A percentile compares a stretch with the other conserved stretches of the same genome.
phyloP scores from a whole-genome alignment of 2,329 filamentous ascomycete genomes.

The Exophiala viscosa region DNA sequence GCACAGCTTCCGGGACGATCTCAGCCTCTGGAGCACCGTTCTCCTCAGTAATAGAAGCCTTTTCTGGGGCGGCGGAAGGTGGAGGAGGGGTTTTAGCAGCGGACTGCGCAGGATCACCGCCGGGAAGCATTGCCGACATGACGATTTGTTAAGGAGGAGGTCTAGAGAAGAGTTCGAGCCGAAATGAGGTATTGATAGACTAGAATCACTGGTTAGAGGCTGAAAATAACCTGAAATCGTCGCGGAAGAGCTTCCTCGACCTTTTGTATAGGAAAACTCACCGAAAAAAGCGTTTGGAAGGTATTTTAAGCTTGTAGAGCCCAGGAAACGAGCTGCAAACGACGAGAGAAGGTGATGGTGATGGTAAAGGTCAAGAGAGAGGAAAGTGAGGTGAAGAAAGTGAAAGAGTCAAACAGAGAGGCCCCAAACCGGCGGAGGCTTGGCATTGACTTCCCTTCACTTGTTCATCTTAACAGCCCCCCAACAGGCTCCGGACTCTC shows the following conservation, averaged over 20 bases:
- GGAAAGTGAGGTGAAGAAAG: slow-evolving; percentile 3
- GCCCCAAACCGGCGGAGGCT: background rate
- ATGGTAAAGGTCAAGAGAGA: background rate
- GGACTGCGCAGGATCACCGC: background rate
- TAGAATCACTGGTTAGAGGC: no score
- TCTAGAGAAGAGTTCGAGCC: background rate
- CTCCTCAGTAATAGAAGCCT: background rate
- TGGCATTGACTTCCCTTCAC: slow-evolving; percentile 4
- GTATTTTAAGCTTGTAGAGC: background rate
- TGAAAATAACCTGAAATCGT: no score
- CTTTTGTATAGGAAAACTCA: background rate
- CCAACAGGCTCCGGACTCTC: background rate
- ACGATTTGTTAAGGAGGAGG: background rate
- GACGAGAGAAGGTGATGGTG: background rate
- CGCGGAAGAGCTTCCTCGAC: background rate
- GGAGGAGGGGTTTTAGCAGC: background rate
- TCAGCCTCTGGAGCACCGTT: background rate
- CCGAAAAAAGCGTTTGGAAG: background rate
- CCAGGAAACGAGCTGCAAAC: slow-evolving; percentile 2
- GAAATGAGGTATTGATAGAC: no score
- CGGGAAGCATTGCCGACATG: slow-evolving; percentile 1
- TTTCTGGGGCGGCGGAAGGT: background rate
- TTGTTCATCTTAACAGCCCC: background rate
- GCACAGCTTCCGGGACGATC: background rate
- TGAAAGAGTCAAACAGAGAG: background rate